Evolutionary conservation across 2,329 filamentous ascomycete genomes (phyloP).

Genomic region (Ophiostoma perfectum): DNA sequence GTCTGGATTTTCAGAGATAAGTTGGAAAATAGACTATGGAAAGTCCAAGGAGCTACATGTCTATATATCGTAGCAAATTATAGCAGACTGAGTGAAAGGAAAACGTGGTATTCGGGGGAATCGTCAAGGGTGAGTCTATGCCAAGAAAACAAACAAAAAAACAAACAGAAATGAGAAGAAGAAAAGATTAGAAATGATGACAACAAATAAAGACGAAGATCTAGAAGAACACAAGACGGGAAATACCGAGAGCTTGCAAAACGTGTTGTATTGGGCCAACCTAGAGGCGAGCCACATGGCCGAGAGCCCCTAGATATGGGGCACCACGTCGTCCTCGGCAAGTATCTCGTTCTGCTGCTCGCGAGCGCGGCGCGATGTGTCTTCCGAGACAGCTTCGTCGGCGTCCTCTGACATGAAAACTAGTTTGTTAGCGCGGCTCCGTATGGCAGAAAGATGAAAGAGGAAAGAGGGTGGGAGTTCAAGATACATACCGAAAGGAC

Average conservation of each 20-base stretch:
- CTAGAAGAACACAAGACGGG: background rate
- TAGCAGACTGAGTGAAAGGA: background rate
- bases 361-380: background rate
- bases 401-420: conserved; percentile 15
- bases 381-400: conserved; percentile 14
- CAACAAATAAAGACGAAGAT: background rate
- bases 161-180: background rate
- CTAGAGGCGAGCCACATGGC: background rate
- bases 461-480: conserved; percentile 33
- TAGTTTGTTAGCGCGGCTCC: background rate
- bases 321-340: conserved; percentile 28
- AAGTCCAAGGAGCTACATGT: background rate
- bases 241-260: background rate
- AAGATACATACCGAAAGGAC: conserved; percentile 56
- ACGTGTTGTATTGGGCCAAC: too few species aligned
- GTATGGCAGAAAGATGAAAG: conserved; percentile 26
- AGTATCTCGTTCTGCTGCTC: conserved; percentile 21
- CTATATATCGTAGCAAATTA: background rate
- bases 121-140: background rate
- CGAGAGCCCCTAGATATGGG: conserved; percentile 22
- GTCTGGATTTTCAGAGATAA: too few species aligned
- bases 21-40: too few species aligned
- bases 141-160: background rate
- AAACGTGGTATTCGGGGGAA: conserved; percentile 3
- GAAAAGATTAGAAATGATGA: background rate